Percentiles rank a stretch among this genome's conserved stretches.
These are phyloP conservation scores for Dactylonectria macrodidyma DNA, from an alignment of 2,329 filamentous ascomycete species.

Conservation along the genomic window DNA sequence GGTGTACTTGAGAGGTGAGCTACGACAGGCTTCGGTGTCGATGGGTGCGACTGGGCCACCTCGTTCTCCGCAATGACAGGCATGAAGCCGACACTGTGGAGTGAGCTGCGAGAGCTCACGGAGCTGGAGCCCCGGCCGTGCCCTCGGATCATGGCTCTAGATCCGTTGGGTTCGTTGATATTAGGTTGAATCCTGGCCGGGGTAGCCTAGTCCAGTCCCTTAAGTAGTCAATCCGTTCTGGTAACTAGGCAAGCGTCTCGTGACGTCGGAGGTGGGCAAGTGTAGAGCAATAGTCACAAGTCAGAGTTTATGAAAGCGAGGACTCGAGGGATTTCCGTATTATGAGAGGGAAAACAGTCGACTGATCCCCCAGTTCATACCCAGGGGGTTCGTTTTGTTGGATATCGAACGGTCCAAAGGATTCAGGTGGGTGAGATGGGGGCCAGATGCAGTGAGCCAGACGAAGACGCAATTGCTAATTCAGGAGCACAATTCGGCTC, in stretches of 20 bases:
- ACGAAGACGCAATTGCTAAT: background rate
- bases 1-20: conserved; percentile 19
- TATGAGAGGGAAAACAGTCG: background rate
- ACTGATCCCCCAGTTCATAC: background rate
- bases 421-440: background rate
- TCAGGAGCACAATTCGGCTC: background rate
- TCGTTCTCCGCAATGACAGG: conserved; percentile 58
- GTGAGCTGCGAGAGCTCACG: conserved; percentile 44
- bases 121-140: conserved; percentile 30
- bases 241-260: background rate
- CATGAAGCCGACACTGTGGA: conserved; percentile 50
- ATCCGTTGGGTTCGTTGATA: background rate
- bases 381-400: background rate
- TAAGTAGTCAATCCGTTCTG: background rate
- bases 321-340: background rate
- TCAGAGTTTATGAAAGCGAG: background rate
- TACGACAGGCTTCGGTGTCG: conserved; percentile 28
- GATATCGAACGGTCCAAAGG: background rate
- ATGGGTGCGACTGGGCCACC: conserved; percentile 35
- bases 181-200: background rate
- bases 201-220: background rate
- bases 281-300: background rate
- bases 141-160: conserved; percentile 37
- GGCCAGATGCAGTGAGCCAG: background rate
- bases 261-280: background rate